phyloP scores from a whole-genome alignment of 2,329 filamentous ascomycete genomes.

The Pseudogymnoascus sp. region DNA sequence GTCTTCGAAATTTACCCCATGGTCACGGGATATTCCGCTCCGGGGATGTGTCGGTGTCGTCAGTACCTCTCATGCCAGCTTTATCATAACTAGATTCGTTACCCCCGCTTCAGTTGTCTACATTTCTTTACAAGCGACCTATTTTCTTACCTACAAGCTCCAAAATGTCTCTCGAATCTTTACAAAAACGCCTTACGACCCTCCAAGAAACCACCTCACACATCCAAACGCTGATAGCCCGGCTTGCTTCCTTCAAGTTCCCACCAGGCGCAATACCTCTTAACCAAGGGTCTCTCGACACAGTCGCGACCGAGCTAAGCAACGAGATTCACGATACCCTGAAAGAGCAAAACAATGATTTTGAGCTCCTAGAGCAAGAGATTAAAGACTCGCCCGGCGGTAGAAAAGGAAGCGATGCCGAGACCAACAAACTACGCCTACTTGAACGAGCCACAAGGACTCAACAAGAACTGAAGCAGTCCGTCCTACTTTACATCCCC shows the following conservation, averaged over 20 bases:
- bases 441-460: slow-evolving; percentile 60
- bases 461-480: slow-evolving; percentile 65
- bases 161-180: slow-evolving; percentile 52
- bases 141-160: slow-evolving; percentile 14
- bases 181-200: slow-evolving; percentile 54
- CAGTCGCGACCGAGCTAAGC: slow-evolving; percentile 54
- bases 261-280: slow-evolving; percentile 51
- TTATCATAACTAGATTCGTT: not conserved
- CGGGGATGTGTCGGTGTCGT: not conserved
- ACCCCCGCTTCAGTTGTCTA: not conserved
- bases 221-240: slow-evolving; percentile 51
- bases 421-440: slow-evolving; percentile 58
- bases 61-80: not conserved
- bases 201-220: slow-evolving; percentile 56
- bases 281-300: slow-evolving; percentile 23
- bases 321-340: slow-evolving; percentile 73
- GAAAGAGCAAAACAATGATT: slow-evolving; percentile 73
- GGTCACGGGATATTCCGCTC: slow-evolving; percentile 7
- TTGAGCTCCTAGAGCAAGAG: slow-evolving; percentile 74
- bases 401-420: slow-evolving; percentile 44
- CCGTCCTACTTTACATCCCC: slow-evolving; percentile 20
- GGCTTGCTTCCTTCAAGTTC: slow-evolving; percentile 51
- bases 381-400: slow-evolving; percentile 58
- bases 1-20: slow-evolving; percentile 8
- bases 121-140: not conserved